Base-by-base conservation (phyloP, 176 grass and related monocot species). In the Raddia distichophylla region DNA sequence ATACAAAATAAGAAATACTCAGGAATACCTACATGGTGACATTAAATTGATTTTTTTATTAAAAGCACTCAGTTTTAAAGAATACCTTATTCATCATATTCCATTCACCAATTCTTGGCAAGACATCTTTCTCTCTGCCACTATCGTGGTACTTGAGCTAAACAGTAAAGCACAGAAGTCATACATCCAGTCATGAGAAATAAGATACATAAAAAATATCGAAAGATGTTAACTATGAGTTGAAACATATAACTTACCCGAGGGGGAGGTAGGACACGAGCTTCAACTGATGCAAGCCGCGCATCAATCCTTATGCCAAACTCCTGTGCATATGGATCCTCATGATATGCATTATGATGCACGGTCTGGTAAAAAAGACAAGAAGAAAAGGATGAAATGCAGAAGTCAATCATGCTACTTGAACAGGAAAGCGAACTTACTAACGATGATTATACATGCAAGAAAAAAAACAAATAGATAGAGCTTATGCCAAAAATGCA, bases 51-150 rank as follows among this genome's bases (percentile, higher is more conserved):
- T 32, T 80, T 79, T 57, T 55, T 48, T 40, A n/a, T n/a, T 40
- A 40, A 40, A 57, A 69, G 15, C 71, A 48, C 22, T 60, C 10
- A 10, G 46, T 74, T 69, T 58, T 17, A 37, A 18, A 73, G 16
- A 47, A 63, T 84, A 94, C 92, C 89, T 94, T 94, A 70, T 94
- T 75, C 89, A 77, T 87, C 92, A 91, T 91, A 71, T 91, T 94
- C 92, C 92, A 94, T 58, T 87, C 77, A 44, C 92, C 92, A 78
- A 89, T 65, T 76, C 83, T 91, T 77, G 92, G 92, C 67, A 86
- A 78, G 46, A 90, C 90, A 74, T 91, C 85, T 69, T 89, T 91
- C 76, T 91, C 89, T 82, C 80, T 91, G 46, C 92, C 92, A 66
- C 78, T 91, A 42, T 91, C 86, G 33, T 87, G 86, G 72, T 94